Base-by-base conservation (phyloP, 176 grass and related monocot species). In the Triticum timopheevii region DNA sequence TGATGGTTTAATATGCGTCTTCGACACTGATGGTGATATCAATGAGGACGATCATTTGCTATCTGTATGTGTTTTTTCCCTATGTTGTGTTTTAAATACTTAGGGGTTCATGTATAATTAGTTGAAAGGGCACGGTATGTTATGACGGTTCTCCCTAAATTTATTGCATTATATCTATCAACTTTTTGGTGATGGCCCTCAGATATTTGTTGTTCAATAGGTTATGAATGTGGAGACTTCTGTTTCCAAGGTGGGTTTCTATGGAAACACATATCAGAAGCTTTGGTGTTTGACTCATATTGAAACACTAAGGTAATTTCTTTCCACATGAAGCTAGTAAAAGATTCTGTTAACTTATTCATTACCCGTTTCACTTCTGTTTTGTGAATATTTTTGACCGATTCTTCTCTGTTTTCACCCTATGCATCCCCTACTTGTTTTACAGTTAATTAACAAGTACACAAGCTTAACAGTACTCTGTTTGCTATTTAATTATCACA, bases 261-360 rank as follows among this genome's bases (percentile, higher is more conserved):
- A 90, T 90, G 93, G 96, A 63, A 94, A 80, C 61, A 83, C 25
- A 30, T 90, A 93, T 91, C 79, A 91, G 83, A 98, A 96, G 72
- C 88, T 96, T 89, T 96, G 96, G 96, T 96, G 93, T 88, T 86
- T 98, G 83, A 98, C 92, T 30, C 96, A 96, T 86, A 96, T 96
- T 92, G 92, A 96, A 88, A 96, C 93, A 67, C 62, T 98, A 86
- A 98, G 96, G 96, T 95, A 91, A 65, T 27, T 54, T 88, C 34
- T 72, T 65, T 80, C 24, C 10, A 36, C 47, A 65, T 61, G 35
- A 13, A 70, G 20, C 34, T 75, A 1, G 13, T 20, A 44, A 69
- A 54, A 12, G 0, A 59, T 87, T 83, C 7, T n/a, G n/a, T n/a
- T n/a, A n/a, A n/a, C n/a, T n/a, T n/a, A n/a, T n/a, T n/a, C n/a